Conservation (phyloP, 805 yeast genomes). For the Ogataea zsoltii region DNA sequence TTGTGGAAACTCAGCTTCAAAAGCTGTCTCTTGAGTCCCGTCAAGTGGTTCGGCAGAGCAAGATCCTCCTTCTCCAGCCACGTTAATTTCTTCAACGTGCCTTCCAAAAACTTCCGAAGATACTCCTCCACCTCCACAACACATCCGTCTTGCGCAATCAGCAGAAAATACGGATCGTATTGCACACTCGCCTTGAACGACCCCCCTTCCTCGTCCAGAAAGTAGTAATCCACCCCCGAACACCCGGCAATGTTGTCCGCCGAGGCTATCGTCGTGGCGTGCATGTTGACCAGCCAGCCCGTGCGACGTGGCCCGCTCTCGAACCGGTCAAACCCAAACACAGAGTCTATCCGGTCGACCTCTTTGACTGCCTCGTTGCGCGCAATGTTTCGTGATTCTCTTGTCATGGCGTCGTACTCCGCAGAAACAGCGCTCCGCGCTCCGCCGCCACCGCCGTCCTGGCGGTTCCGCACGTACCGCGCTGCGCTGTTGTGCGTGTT, state of each 20-base stretch:
- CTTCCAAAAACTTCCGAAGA: constrained; percentile 66
- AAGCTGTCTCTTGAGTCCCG: constrained; percentile 68
- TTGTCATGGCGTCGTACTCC: constrained; percentile 5
- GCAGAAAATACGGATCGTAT: constrained; percentile 84
- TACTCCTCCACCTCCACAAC: constrained; percentile 86
- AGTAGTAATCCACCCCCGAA: constrained; percentile 92
- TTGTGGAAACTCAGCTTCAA: constrained; percentile 74
- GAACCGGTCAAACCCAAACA: constrained; percentile 86
- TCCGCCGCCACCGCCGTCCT: constrained; percentile 1
- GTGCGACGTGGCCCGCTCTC: constrained; percentile 67
- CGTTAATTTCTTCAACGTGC: constrained; percentile 53
- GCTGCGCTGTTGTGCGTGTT: constrained; percentile 28
- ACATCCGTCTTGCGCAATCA: constrained; percentile 59
- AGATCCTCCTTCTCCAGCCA: constrained; percentile 77
- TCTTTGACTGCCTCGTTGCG: constrained; percentile 56
- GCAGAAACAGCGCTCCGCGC: neutral
- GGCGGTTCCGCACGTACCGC: constrained; percentile 28
- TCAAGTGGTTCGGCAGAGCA: constrained; percentile 77
- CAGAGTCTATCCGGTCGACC: constrained; percentile 68
- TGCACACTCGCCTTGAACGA: constrained; percentile 82
- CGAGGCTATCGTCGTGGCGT: constrained; percentile 70
- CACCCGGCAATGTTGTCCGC: constrained; percentile 63
- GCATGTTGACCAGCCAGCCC: constrained; percentile 97
- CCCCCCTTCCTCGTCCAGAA: constrained; percentile 95
- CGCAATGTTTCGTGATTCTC: constrained; percentile 21